These are phyloP conservation scores for Parafenestella ontariensis DNA, from an alignment of 2,329 filamentous ascomycete species.

Conservation along the genomic window DNA sequence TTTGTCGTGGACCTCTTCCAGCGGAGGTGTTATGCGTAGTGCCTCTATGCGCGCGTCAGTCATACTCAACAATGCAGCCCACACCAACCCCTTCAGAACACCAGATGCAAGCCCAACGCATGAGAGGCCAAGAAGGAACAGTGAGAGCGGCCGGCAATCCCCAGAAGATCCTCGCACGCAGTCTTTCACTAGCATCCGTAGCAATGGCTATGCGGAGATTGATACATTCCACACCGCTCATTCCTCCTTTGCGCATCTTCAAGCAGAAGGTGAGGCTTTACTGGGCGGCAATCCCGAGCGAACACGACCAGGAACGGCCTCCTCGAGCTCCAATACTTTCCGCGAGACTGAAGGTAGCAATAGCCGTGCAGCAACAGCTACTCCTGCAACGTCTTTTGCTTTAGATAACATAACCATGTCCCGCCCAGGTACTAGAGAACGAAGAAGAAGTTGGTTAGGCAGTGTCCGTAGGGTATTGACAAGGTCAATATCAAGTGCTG, in stretches of 20 bases:
- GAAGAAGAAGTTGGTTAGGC: conserved; percentile 48
- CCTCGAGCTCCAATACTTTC: conserved; percentile 32
- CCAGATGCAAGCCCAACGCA: conserved; percentile 43
- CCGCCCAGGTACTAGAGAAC: conserved; percentile 25
- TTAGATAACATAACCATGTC: conserved; percentile 22
- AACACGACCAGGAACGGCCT: conserved; percentile 39
- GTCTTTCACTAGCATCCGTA: conserved; percentile 48
- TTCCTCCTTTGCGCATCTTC: conserved; percentile 57
- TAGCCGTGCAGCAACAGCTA: conserved; percentile 33
- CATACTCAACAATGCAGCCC: conserved; percentile 41
- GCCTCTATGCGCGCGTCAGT: conserved; percentile 54
- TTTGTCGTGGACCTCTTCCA: conserved; percentile 52
- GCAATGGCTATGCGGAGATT: conserved; percentile 47
- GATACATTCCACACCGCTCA: conserved; percentile 61
- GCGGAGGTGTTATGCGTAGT: conserved; percentile 52
- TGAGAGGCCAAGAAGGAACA: conserved; percentile 20
- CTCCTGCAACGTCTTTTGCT: conserved; percentile 33
- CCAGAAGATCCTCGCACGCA: conserved; percentile 31
- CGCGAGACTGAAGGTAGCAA: conserved; percentile 32
- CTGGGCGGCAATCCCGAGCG: conserved; percentile 53
- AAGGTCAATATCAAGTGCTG: conserved; percentile 34
- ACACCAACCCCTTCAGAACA: conserved; percentile 42
- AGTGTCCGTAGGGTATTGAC: conserved; percentile 46
- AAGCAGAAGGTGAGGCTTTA: conserved; percentile 60
- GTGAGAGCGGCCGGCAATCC: conserved; percentile 26